These are phyloP conservation scores for Baorangia bicolor DNA, from an alignment of 768 basidiomycete species.

Conservation along the genomic window DNA sequence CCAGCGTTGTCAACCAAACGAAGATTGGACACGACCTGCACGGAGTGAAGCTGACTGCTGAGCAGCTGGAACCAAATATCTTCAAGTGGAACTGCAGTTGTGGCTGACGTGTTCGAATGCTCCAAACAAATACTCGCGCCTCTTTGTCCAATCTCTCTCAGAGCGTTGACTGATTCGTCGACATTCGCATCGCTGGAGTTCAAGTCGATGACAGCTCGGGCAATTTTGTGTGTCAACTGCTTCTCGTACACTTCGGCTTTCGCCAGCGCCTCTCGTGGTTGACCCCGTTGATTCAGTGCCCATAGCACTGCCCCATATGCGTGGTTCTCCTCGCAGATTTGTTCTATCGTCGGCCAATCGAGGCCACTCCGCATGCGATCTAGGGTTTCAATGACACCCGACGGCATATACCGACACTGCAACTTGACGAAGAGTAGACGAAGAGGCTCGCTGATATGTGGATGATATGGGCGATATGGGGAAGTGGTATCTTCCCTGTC, in stretches of 20 bases:
- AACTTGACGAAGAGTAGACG: slow-evolving; percentile 67
- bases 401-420: slow-evolving; percentile 69
- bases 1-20: slow-evolving; percentile 25
- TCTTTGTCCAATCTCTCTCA: slow-evolving; percentile 58
- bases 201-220: slow-evolving; percentile 35
- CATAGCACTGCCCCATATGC: slow-evolving; percentile 82
- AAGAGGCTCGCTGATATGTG: slow-evolving; percentile 47
- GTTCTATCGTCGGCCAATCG: slow-evolving; percentile 54
- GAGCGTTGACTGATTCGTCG: slow-evolving; percentile 41
- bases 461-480: slow-evolving; percentile 35
- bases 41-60: slow-evolving; percentile 74
- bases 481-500: slow-evolving; percentile 38
- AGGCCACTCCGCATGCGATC: slow-evolving; percentile 49
- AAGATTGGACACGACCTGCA: slow-evolving; percentile 64
- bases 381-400: slow-evolving; percentile 60
- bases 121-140: slow-evolving; percentile 71
- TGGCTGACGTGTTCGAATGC: slow-evolving; percentile 49
- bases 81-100: slow-evolving; percentile 53
- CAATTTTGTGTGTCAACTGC: slow-evolving; percentile 45
- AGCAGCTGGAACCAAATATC: slow-evolving; percentile 91
- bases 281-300: slow-evolving; percentile 65
- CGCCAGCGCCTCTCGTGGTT: slow-evolving; percentile 61
- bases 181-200: slow-evolving; percentile 23
- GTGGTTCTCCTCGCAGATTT: slow-evolving; percentile 62
- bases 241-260: slow-evolving; percentile 64